These are phyloP conservation scores for Termitomyces heimii DNA, from an alignment of 768 basidiomycete genomes.

Conservation along the genomic window DNA sequence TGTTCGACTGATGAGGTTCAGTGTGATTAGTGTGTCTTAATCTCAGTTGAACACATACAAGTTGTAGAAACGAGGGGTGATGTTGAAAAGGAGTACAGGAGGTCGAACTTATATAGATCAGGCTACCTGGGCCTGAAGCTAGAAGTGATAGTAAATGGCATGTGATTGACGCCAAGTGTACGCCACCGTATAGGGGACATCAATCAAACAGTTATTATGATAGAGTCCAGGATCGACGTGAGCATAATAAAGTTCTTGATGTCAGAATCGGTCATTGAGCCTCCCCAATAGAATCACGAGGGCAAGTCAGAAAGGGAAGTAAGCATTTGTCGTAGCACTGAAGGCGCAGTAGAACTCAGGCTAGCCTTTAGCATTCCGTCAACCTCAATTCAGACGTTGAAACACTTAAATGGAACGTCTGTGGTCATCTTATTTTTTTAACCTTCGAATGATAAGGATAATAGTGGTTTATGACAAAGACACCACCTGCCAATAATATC, in stretches of 20 bases:
- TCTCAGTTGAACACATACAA: not conserved
- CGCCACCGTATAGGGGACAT: not conserved
- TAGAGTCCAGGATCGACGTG: not conserved
- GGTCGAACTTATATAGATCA: not conserved
- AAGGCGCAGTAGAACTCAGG: no score
- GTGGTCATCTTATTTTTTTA: not conserved
- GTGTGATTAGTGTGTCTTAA: not conserved
- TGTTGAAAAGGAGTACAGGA: not conserved
- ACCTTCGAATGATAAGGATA: not conserved
- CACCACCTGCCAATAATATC: not conserved
- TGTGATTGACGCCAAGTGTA: not conserved
- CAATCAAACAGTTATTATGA: not conserved
- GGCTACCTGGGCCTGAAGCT: not conserved
- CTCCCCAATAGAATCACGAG: not conserved
- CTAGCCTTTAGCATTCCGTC: no score
- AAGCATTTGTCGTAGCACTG: not conserved
- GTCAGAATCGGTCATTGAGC: not conserved
- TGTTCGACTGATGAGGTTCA: not conserved
- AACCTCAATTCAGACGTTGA: not conserved
- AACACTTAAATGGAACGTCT: not conserved
- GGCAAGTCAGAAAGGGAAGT: not conserved
- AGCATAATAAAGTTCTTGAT: not conserved
- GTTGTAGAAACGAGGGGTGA: not conserved
- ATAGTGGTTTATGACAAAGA: not conserved
- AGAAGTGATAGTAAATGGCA: not conserved